Evolutionary conservation across 2,329 filamentous ascomycete genomes (phyloP), one percentile per base, ranked within the genome.

Genomic region (Ophiostoma triangulosporum): DNA sequence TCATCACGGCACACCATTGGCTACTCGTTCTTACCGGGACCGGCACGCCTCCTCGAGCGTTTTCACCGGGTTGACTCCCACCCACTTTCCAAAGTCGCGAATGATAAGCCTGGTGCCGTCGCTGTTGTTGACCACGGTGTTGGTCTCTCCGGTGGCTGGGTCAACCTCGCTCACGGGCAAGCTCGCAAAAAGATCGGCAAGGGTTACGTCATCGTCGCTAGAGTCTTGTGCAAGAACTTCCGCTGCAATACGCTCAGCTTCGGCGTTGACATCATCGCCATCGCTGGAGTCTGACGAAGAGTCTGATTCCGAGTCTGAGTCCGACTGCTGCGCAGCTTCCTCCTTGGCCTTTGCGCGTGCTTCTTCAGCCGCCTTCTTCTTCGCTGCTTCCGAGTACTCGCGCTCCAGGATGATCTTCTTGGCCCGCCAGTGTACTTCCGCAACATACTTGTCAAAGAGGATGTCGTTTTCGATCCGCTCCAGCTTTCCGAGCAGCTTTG

Each of bases 31-130:
- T 20, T 36, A 36, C 67, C 88, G 84, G 58, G 88, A 80, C 61
- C 85, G 83, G 65, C 90, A 94, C n/a, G 87, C 80, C 65, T 96
- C 90, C 65, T 96, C 89, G 12, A 97, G 69, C 27, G 87, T 75
- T 59, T 85, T 77, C 57, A 81, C 78, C 15, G 91, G 90, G 60
- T 73, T 86, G 29, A 95, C 68, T 7, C 91, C 90, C 14, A 78
- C 78, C 72, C 81, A 83, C 65, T 88, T 88, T 1, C 88, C 89
- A 73, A 97, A 96, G 62, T 96, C 85, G 43, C 86, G 76, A 49
- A 95, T 76, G 1, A 72, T 75, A 4, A 88, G 67, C 54, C 76
- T 80, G 6, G 70, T 64, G 1, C 79, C 75, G 58, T 77, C 66
- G 53, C 70, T 60, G 48, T 72, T 69, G 61, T 74, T 79, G 43